phyloP scores from a whole-genome alignment of 495 filamentous ascomycete species.

The Podospora tetraspora region DNA sequence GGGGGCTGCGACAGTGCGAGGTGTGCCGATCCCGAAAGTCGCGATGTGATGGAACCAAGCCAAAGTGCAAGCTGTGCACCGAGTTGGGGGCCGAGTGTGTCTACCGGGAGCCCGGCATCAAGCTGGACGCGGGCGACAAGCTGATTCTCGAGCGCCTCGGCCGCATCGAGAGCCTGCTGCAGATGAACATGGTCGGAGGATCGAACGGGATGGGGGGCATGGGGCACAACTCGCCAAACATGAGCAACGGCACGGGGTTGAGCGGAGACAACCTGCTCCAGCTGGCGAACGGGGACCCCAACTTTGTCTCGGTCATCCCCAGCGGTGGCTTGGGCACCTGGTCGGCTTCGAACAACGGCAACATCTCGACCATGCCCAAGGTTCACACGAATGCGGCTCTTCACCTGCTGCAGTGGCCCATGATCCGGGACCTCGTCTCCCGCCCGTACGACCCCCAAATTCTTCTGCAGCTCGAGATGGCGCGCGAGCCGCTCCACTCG shows the following conservation, averaged over 20 bases:
- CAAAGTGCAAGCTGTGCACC: constrained; percentile 76
- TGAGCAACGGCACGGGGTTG: constrained; percentile 63
- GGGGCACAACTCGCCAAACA: constrained; percentile 56
- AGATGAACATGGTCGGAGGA: constrained; percentile 54
- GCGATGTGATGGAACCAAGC: constrained; percentile 74
- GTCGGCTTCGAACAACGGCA: constrained; percentile 55
- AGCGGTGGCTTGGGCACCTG: constrained; percentile 68
- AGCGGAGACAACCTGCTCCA: constrained; percentile 57
- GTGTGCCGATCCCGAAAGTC: constrained; percentile 81
- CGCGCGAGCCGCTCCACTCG: constrained; percentile 63
- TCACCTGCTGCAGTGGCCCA: constrained; percentile 72
- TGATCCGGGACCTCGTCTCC: constrained; percentile 70
- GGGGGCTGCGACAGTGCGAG: constrained; percentile 56
- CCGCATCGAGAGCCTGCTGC: constrained; percentile 71
- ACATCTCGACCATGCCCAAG: constrained; percentile 81
- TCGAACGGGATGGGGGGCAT: constrained; percentile 36
- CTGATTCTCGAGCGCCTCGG: constrained; percentile 72
- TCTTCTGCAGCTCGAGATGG: constrained; percentile 75
- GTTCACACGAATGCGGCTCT: constrained; percentile 73
- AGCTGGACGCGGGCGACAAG: constrained; percentile 80
- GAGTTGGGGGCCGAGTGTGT: constrained; percentile 78
- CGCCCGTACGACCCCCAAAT: constrained; percentile 73
- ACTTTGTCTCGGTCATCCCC: constrained; percentile 55
- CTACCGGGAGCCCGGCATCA: constrained; percentile 81
- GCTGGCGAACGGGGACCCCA: constrained; percentile 33